Evolutionary conservation across 306 rosid species (phyloP), one percentile per base, ranked within the genome.

Genomic region (Inga laurina): DNA sequence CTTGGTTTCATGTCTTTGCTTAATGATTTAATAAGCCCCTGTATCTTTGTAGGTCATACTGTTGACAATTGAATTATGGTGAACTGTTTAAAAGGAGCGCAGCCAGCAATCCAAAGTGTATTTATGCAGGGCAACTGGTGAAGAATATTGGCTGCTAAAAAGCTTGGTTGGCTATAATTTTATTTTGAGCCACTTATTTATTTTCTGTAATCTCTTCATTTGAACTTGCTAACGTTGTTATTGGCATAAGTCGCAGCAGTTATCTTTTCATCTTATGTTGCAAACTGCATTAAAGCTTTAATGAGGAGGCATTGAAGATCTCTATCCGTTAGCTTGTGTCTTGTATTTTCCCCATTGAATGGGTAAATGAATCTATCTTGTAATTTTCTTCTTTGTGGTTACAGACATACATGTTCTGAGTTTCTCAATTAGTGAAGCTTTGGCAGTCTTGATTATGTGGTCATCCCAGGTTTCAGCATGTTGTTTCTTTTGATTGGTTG

Each of bases 41-140:
- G 41, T 65, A 57, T 82, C 66, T 70, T 15, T 84, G 70, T 78
- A 41, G 87, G 82, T 77, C 72, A 62, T 69, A 82, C 66, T 37
- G 76, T 76, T 83, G 52, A 34, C 64, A 3, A 19, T 52, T 37
- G 83, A 67, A 79, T 54, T 79, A 62, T 74, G 37, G 37, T 49
- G 37, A 57, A 32, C 37, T 41, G 35, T 35, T 75, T 16, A 24
- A 44, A 35, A 46, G 66, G 72, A 79, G 44, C 41, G 35, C 54
- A 1, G 52, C 16, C 54, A 84, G 85, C 79, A 59, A 61, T 61
- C 78, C 32, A 12, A 66, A 43, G 78, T 74, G 22, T 74, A 52
- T 74, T 44, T 49, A 45, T 78, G 75, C 59, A 16, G 18, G 24
- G 44, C 41, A 64, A 44, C 70, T 51, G 64, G 70, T 15, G 43